These are phyloP conservation scores for Malus sylvestris DNA, from an alignment of 306 rosid genomes.

Conservation along the genomic window DNA sequence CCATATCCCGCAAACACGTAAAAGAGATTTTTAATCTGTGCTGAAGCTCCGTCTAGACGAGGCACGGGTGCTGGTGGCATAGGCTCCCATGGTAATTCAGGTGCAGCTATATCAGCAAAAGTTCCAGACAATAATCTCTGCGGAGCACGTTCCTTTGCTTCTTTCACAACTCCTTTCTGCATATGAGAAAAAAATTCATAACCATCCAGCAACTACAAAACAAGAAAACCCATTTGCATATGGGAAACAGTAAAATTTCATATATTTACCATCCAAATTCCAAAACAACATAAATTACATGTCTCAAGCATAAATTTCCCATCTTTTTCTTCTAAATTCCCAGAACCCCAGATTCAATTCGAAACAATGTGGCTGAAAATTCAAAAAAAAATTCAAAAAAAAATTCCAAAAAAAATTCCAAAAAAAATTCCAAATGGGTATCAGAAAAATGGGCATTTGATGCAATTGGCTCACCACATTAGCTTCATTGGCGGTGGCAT, in stretches of 20 bases:
- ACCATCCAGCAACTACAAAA: not conserved
- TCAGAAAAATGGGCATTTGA: not conserved
- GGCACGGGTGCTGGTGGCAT: slow-evolving; percentile 84
- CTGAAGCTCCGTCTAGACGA: slow-evolving; percentile 71
- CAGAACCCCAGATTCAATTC: not conserved
- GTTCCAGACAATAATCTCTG: slow-evolving; percentile 47
- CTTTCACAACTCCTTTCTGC: slow-evolving; percentile 22
- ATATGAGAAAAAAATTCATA: not conserved
- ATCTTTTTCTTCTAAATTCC: not conserved
- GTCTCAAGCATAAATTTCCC: not conserved
- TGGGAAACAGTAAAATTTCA: not conserved
- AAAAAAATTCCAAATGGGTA: not conserved
- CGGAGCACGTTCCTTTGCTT: slow-evolving; percentile 11
- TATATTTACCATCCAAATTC: not conserved
- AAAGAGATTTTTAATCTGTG: slow-evolving; percentile 58
- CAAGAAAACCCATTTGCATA: not conserved
- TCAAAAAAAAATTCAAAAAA: too few species aligned
- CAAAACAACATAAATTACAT: not conserved
- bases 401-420: too few species aligned
- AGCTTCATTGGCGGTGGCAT: slow-evolving; percentile 3
- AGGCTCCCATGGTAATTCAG: slow-evolving; percentile 67
- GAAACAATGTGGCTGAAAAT: not conserved
- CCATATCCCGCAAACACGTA: slow-evolving; percentile 82
- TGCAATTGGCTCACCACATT: slow-evolving; percentile 15
- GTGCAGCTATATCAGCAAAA: slow-evolving; percentile 77